Conservation (phyloP, 805 yeast species). For the Metschnikowia peoriensis region DNA sequence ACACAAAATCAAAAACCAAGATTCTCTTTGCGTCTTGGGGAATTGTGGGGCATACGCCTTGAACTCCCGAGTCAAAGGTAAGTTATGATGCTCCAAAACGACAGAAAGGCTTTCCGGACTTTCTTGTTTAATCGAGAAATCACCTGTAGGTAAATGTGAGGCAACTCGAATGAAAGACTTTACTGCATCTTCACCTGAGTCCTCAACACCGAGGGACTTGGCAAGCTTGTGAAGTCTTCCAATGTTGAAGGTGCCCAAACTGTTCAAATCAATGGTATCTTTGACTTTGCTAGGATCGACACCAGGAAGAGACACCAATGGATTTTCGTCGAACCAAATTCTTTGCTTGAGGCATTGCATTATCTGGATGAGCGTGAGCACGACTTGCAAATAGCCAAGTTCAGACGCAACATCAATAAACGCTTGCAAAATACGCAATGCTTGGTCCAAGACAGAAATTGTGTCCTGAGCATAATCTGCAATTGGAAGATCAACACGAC, state of each 20-base stretch:
- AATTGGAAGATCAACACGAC: conserved; percentile 77
- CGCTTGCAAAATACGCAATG: conserved; percentile 91
- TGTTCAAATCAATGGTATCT: conserved; percentile 29
- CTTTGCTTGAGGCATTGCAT: conserved; percentile 91
- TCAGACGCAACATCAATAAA: conserved; percentile 88
- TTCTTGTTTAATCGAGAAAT: conserved; percentile 38
- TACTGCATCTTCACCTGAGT: conserved; percentile 11
- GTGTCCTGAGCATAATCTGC: conserved; percentile 96
- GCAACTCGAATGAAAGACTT: conserved; percentile 52
- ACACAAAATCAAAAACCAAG: conserved; percentile 78
- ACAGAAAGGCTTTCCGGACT: conserved; percentile 38
- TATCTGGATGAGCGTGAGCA: conserved; percentile 57
- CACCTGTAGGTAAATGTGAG: conserved; percentile 62
- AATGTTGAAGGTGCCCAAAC: conserved; percentile 41
- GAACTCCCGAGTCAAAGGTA: conserved; percentile 54
- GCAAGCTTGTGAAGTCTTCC: conserved; percentile 36
- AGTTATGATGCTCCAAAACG: conserved; percentile 52
- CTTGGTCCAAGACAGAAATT: conserved; percentile 87
- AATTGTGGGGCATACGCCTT: conserved; percentile 74
- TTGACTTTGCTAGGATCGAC: conserved; percentile 10
- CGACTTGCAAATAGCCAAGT: conserved; percentile 65
- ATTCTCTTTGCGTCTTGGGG: conserved; percentile 88
- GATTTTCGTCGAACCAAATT: conserved; percentile 79
- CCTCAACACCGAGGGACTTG: conserved; percentile 37
- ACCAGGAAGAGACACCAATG: conserved; percentile 58